Percentiles rank a stretch among this genome's conserved stretches.
phyloP scores from a whole-genome alignment of 257 asterid genomes.

The Verbena officinalis region DNA sequence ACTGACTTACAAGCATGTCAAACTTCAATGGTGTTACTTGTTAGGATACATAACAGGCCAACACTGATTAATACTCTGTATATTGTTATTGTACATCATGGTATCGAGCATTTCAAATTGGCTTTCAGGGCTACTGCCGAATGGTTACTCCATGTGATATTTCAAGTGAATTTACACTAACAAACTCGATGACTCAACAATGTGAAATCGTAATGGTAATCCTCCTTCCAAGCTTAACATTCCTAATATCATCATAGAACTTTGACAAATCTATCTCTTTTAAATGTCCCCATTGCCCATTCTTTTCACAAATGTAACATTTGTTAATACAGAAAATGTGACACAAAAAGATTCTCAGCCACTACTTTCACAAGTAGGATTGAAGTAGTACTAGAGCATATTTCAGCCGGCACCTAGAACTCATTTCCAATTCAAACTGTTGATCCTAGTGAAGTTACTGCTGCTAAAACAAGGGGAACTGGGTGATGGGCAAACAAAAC shows the following conservation, averaged over 20 bases:
- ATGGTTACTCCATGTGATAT: conserved; percentile 4
- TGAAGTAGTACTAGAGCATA: conserved; percentile 6
- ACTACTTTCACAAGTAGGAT: conserved; percentile 11
- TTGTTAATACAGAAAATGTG: not conserved
- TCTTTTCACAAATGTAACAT: conserved; percentile 3
- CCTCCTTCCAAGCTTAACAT: conserved; percentile 8
- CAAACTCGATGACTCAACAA: not conserved
- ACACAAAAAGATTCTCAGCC: not conserved
- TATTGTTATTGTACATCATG: conserved; percentile 17
- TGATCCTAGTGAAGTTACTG: conserved; percentile 8
- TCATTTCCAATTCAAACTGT: conserved; percentile 14
- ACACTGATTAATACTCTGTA: not conserved
- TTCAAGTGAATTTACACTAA: not conserved
- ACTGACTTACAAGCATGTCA: not conserved
- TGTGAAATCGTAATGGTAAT: not conserved
- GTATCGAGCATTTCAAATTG: not conserved
- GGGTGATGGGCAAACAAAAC: conserved; percentile 6
- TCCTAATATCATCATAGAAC: not conserved
- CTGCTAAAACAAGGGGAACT: conserved; percentile 1
- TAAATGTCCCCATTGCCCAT: conserved; percentile 2
- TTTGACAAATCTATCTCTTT: conserved; percentile 8
- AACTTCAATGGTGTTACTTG: conserved; percentile 16
- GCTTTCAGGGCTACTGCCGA: conserved; percentile 2
- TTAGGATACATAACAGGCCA: not conserved
- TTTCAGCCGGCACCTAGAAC: conserved; percentile 7